Percentiles rank a stretch among this genome's conserved stretches.
phyloP scores from a whole-genome alignment of 768 basidiomycete genomes.

The Rhodotorula sphaerocarpa region DNA sequence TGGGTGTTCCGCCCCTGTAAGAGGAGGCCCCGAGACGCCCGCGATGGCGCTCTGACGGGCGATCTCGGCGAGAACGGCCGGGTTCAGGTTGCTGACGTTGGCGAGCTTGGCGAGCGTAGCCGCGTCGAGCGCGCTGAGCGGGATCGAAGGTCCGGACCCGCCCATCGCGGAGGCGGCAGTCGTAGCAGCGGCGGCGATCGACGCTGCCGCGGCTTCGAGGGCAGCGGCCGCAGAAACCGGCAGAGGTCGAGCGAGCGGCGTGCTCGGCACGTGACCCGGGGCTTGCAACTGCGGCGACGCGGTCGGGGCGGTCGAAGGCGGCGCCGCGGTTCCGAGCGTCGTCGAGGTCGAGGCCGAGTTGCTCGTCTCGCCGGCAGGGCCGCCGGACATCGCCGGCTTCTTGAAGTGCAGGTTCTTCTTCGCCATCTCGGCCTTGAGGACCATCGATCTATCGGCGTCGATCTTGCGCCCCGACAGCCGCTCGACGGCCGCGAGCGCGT shows the following conservation, averaged over 20 bases:
- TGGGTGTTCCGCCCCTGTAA: too few relatives aligned
- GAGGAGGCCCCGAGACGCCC: background rate
- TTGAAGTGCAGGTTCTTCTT: conserved; percentile 85
- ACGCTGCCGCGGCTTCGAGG: background rate
- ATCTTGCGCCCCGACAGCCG: conserved; percentile 79
- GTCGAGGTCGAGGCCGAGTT: conserved; percentile 46
- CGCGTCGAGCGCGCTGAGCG: conserved; percentile 24
- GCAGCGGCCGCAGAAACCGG: background rate
- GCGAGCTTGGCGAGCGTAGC: conserved; percentile 23
- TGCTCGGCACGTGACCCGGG: too few relatives aligned
- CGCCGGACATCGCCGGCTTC: too few relatives aligned
- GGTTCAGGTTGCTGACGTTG: conserved; percentile 13
- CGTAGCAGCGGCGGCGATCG: background rate
- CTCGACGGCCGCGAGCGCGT: conserved; percentile 80
- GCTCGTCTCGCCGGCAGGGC: conserved; percentile 54
- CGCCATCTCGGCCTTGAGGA: conserved; percentile 97
- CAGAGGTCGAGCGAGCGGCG: background rate
- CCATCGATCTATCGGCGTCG: conserved; percentile 83
- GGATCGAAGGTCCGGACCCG: conserved; percentile 9
- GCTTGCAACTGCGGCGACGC: too few relatives aligned
- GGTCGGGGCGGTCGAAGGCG: background rate
- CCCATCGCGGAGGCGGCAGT: background rate
- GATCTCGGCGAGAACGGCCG: conserved; percentile 34
- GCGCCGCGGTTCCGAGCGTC: background rate
- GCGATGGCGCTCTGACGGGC: conserved; percentile 19